Base-by-base conservation (phyloP, 2,329 filamentous ascomycete genomes). In the Cytospora leucostoma region DNA sequence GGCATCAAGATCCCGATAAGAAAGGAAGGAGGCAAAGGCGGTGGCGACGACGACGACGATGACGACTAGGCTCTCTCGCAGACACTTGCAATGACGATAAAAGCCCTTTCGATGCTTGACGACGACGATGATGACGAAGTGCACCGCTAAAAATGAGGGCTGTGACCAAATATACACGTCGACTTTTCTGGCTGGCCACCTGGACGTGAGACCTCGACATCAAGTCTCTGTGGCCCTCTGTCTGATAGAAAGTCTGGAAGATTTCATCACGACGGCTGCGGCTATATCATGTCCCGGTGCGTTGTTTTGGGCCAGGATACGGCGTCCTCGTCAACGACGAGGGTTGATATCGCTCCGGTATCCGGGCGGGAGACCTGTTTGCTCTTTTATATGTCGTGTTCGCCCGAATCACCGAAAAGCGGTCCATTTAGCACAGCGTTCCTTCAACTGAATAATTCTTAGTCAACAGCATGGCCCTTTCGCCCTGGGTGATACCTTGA, bases 1-100 rank as follows among this genome's bases (percentile, higher is more conserved):
- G 95, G 95, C 32, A 96, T 97, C 77, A 97, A 97, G 77, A 97
- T 98, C 32, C 94, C 94, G 0, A 97, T 98, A 61, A 82, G 94
- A 27, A 97, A 97, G 76, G 94, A 97, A 71, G 88, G 89, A 1
- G 74, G 74, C 15, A 77, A 78, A 47, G 74, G 66, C 72, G 82
- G 80, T 62, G 74, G 78, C 49, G 80, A 79, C 67, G 81, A 81
- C 40, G 78, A 78, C 19, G 80, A 84, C 53, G 82, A 82, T 35
- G 64, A 66, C 17, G 64, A 66, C 12, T 63, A 47, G 12, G n/a
- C n/a, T 11, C 44, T n/a, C 2, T 7, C 12, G n/a, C n/a, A 11
- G 21, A 21, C 44, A n/a, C 12, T 47, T 47, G 44, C 44, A 21
- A 21, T 21, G n/a, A 21, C 10, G 44, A 21, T 19, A 17, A 47